A percentile compares a stretch with the other conserved stretches of the same genome.
Conservation (phyloP, 208 protist genomes). For the Trypanosoma grayi region DNA sequence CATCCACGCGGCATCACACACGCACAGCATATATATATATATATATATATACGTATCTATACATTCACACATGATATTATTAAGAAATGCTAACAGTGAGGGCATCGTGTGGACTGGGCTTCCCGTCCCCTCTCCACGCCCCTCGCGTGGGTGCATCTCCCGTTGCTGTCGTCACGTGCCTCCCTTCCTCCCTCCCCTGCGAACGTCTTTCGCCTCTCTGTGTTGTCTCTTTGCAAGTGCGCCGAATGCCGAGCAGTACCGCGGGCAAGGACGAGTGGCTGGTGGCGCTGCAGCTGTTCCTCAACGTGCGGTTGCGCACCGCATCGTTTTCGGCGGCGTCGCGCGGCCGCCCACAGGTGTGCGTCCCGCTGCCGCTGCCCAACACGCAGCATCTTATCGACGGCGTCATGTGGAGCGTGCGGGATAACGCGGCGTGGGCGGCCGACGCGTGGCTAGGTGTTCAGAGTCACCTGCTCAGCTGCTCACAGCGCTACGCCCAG, state of each 20-base stretch:
- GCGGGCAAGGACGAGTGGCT: conserved; percentile 53
- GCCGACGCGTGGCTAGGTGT: conserved; percentile 56
- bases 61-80: not conserved
- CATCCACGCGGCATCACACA: no score
- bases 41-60: conserved; percentile 7
- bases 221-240: conserved; percentile 1
- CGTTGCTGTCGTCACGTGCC: no score
- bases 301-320: conserved; percentile 52
- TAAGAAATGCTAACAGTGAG: no score
- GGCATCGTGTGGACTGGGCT: no score
- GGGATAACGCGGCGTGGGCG: conserved; percentile 53
- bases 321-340: conserved; percentile 36
- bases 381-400: conserved; percentile 77
- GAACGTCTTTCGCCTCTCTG: conserved; percentile 1
- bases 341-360: conserved; percentile 30
- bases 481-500: conserved; percentile 40
- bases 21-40: not conserved
- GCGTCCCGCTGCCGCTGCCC: conserved; percentile 47
- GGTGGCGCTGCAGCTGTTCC: conserved; percentile 50
- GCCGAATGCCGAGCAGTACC: not conserved
- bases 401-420: conserved; percentile 67
- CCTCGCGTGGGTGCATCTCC: not conserved
- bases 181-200: not conserved
- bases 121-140: no score
- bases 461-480: conserved; percentile 61